Evolutionary conservation across 106 monocot species (phyloP), one percentile per base, ranked within the genome.

Genomic region (Alisma plantagoaquatica): DNA sequence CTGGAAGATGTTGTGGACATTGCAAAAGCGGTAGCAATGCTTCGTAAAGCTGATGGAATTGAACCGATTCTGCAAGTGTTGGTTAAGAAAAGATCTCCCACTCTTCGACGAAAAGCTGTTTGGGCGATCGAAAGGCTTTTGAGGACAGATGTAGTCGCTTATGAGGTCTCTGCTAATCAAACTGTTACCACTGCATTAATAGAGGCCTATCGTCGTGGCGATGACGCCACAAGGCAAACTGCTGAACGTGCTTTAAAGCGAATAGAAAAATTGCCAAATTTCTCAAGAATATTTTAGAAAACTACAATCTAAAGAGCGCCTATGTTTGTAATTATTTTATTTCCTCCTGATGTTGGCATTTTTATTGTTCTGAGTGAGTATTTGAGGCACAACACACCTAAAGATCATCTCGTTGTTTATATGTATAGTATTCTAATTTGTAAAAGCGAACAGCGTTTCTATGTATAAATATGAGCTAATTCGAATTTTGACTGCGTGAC

Each of bases 51-150:
- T 0, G 79, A 85, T 2, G 88, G 84, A 23, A 64, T 90, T 14
- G 69, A 48, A 23, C 75, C 73, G 8, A 82, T 98, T 31, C 53
- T 85, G 22, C 75, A 77, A 17, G 49, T 98, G 12, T 55, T 98
- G 25, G 31, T 53, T n/a, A 73, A 85, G 41, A 81, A 68, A 20
- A 27, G 71, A 1, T 76, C 64, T 1, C 77, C 76, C 51, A 23
- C 71, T 35, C 75, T 98, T 14, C 64, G 73, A 61, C 68, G 64
- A 17, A 54, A 73, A 41, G 75, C 81, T 17, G 81, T 98, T 45
- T 98, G 89, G 89, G 96, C 82, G 0, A 77, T 81, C 1, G 96
- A 98, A 62, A 98, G 89, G 74, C 75, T 98, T 22, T 46, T 98
- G 57, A 82, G 96, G 63, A 59, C 33, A 2, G 89, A 90, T 10